Conservation (phyloP, 345 rosid species). For the Luvunga scandens region DNA sequence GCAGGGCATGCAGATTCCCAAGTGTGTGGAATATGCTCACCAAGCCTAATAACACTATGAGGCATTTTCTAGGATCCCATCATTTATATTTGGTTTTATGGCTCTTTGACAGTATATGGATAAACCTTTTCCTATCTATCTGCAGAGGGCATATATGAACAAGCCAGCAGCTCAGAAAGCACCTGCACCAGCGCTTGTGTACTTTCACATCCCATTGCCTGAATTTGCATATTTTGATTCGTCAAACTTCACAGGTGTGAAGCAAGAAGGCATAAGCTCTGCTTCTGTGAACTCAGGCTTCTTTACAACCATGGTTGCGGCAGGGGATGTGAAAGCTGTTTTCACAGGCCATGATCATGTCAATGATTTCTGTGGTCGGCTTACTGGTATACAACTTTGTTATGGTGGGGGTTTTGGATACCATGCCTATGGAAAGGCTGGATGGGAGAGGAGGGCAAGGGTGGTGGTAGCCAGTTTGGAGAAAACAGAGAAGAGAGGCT, state of each 20-base stretch:
- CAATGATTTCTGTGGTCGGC: conserved; percentile 79
- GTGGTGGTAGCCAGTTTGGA: conserved; percentile 69
- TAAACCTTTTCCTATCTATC: background rate
- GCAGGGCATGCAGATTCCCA: background rate
- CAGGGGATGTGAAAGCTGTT: conserved; percentile 85
- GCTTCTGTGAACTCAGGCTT: conserved; percentile 84
- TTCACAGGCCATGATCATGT: conserved; percentile 88
- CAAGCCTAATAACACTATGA: background rate
- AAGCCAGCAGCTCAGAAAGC: conserved; percentile 54
- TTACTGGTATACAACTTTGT: conserved; percentile 73
- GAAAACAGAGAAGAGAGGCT: conserved; percentile 45
- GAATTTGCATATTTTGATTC: conserved; percentile 58
- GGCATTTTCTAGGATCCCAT: background rate
- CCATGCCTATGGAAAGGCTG: conserved; percentile 93
- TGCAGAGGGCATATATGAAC: conserved; percentile 59
- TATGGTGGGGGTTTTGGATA: conserved; percentile 95
- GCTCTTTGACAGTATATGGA: background rate
- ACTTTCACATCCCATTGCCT: conserved; percentile 89
- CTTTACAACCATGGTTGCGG: conserved; percentile 69
- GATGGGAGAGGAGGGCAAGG: conserved; percentile 87
- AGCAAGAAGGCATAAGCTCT: conserved; percentile 66
- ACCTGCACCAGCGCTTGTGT: conserved; percentile 83
- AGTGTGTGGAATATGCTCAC: background rate
- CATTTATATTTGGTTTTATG: background rate
- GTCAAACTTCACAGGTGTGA: conserved; percentile 66